A percentile compares a stretch with the other conserved stretches of the same genome.
phyloP scores from a whole-genome alignment of 1,284 basidiomycete species.

The Sporisorium graminicola region DNA sequence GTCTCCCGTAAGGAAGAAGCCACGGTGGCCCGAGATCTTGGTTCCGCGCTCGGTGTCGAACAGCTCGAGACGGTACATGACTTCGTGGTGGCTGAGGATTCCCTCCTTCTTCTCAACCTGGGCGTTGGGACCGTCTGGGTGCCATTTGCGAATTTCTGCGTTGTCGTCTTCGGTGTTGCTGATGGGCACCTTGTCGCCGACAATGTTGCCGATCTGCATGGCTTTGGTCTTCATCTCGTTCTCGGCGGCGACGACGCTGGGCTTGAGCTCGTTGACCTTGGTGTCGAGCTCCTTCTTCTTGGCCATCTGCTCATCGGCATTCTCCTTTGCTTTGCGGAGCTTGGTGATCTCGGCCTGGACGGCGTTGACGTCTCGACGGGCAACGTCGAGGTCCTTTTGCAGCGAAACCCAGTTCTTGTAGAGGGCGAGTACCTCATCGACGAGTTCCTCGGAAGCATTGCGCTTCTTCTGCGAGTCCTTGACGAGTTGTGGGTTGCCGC shows the following conservation, averaged over 20 bases:
- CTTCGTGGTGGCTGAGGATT: conserved; percentile 96
- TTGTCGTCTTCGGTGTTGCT: conserved; percentile 97
- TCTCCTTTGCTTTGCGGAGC: conserved; percentile 94
- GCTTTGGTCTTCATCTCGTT: conserved; percentile 83
- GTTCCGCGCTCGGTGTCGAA: conserved; percentile 91
- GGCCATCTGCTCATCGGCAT: conserved; percentile 85
- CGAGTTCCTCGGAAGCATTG: conserved; percentile 86
- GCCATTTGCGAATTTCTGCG: conserved; percentile 82
- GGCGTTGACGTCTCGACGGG: conserved; percentile 86
- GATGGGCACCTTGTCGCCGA: conserved; percentile 86
- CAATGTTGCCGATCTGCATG: conserved; percentile 88
- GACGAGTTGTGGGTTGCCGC: conserved; percentile 93
- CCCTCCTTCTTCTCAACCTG: conserved; percentile 74
- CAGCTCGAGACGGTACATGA: conserved; percentile 89
- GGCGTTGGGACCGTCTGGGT: conserved; percentile 82
- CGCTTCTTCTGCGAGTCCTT: conserved; percentile 92
- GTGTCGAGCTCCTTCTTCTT: conserved; percentile 83
- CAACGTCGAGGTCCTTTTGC: conserved; percentile 83
- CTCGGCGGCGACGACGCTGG: conserved; percentile 76
- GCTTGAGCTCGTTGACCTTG: conserved; percentile 80
- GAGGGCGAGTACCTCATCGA: conserved; percentile 92
- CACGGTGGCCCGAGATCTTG: conserved; percentile 95
- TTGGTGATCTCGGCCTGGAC: conserved; percentile 92
- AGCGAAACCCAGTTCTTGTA: conserved; percentile 91
- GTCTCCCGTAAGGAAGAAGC: conserved; percentile 94